Base-by-base conservation (phyloP, 1,139 yeast species). In the Kodamaea sp. region DNA sequence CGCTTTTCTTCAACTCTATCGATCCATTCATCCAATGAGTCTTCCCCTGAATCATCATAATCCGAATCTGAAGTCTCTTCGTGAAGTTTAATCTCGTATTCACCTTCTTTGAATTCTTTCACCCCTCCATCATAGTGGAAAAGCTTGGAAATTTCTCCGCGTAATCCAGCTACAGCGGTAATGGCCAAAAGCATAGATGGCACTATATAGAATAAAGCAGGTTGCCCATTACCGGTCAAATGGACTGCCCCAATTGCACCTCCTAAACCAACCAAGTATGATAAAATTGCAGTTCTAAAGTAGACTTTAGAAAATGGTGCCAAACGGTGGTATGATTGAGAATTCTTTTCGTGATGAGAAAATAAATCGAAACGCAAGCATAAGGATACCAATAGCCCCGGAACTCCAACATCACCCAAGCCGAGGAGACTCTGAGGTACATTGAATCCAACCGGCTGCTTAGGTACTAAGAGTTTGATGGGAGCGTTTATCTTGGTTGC, bases 191-290 rank as follows among this genome's bases (percentile, higher is more conserved):
- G 38, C 31, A 80, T 41, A 4, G 66, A 51, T 4, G 90, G 89
- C 5, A 80, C 79, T 24, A 82, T 57, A 49, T 80, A 82, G 15
- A 82, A 55, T 39, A 83, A 59, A 0, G 89, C 89, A 1, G 89
- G 89, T 55, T 81, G 89, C 1, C 82, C 86, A 5, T 52, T 55
- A 4, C 68, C 49, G 42, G 47, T 74, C 2, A 51, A 34, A 29
- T 61, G 58, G 39, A 73, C 54, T 1, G 68, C 73, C 3, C 48
- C 46, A 32, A 71, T 59, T 1, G 87, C 76, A 1, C 55, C 34
- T 0, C 57, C 24, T 29, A 82, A 53, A 0, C 80, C 82, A 4
- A 64, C 7, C 0, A 60, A 39, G 49, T 80, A 83, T 6, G 73
- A 64, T 4, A 64, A 29, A 11, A 79, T 23, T 3, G 76, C 62